A percentile compares a stretch with the other conserved stretches of the same genome.
phyloP scores from a whole-genome alignment of 306 rosid genomes.

The Cucumis hystrix region DNA sequence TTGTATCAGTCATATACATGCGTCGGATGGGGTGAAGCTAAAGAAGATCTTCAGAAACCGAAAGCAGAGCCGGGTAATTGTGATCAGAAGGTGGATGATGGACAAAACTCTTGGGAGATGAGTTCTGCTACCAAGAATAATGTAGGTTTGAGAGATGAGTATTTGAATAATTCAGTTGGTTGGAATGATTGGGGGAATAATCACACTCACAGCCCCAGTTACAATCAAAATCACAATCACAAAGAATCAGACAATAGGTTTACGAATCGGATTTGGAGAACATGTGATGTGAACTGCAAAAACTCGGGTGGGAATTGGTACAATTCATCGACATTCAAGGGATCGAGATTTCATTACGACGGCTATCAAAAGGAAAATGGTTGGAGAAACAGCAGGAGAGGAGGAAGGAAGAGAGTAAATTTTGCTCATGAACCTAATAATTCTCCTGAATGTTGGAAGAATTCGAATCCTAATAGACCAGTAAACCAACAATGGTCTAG shows the following conservation, averaged over 20 bases:
- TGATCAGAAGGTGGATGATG: constrained; percentile 11
- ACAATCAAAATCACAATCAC: not conserved
- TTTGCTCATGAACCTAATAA: constrained; percentile 7
- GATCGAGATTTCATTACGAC: constrained; percentile 23
- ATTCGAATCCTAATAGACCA: constrained; percentile 2
- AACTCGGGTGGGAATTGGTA: not conserved
- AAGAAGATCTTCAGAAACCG: constrained; percentile 20
- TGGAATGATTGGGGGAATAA: constrained; percentile 25
- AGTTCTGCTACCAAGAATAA: not conserved
- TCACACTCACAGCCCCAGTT: not conserved
- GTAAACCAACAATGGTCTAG: constrained; percentile 10
- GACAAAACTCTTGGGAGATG: constrained; percentile 28
- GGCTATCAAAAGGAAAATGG: constrained; percentile 26
- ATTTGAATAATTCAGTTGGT: constrained; percentile 14
- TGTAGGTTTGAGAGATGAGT: constrained; percentile 7
- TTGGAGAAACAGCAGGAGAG: constrained; percentile 25
- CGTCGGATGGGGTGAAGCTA: constrained; percentile 42
- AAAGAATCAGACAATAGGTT: constrained; percentile 14
- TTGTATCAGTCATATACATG: constrained; percentile 24
- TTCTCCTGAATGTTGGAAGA: constrained; percentile 13
- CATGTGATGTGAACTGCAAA: constrained; percentile 1
- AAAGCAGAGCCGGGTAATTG: constrained; percentile 11
- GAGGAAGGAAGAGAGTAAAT: constrained; percentile 31
- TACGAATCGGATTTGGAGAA: constrained; percentile 14
- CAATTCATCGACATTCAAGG: constrained; percentile 27